phyloP scores from a whole-genome alignment of 805 yeast genomes.

The Wickerhamiella siamensis region DNA sequence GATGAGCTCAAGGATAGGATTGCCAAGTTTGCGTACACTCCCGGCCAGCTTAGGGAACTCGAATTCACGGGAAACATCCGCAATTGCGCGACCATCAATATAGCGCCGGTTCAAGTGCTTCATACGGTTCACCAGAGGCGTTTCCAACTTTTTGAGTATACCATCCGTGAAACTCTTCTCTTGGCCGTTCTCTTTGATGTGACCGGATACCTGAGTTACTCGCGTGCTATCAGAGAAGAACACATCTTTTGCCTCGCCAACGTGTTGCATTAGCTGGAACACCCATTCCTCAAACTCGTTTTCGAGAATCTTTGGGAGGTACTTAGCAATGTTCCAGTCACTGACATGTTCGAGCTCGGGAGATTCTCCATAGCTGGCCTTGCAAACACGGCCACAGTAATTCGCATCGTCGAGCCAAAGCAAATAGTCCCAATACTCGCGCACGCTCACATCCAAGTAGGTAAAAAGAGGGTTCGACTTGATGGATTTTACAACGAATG shows the following conservation, averaged over 20 bases:
- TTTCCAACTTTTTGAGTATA: constrained; percentile 35
- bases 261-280: constrained; percentile 54
- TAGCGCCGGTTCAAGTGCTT: constrained; percentile 53
- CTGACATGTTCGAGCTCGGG: constrained; percentile 30
- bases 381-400: constrained; percentile 50
- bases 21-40: constrained; percentile 34
- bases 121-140: constrained; percentile 52
- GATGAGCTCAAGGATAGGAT: constrained; percentile 69
- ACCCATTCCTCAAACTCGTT: constrained; percentile 84
- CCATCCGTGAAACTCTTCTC: constrained; percentile 21
- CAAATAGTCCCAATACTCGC: constrained; percentile 80
- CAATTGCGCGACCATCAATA: constrained; percentile 42
- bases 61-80: constrained; percentile 49
- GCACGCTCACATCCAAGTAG: constrained; percentile 59
- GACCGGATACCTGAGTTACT: neutral
- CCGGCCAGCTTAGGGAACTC: constrained; percentile 70
- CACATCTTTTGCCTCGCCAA: constrained; percentile 32
- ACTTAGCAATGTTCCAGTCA: constrained; percentile 68
- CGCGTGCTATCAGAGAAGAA: neutral
- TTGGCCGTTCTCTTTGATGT: constrained; percentile 5
- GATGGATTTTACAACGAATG: constrained; percentile 62
- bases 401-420: constrained; percentile 92
- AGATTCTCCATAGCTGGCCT: constrained; percentile 18
- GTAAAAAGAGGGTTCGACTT: constrained; percentile 71
- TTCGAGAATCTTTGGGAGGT: constrained; percentile 60